Conservation (phyloP, 257 asterid species). For the Solanum arcanum region DNA sequence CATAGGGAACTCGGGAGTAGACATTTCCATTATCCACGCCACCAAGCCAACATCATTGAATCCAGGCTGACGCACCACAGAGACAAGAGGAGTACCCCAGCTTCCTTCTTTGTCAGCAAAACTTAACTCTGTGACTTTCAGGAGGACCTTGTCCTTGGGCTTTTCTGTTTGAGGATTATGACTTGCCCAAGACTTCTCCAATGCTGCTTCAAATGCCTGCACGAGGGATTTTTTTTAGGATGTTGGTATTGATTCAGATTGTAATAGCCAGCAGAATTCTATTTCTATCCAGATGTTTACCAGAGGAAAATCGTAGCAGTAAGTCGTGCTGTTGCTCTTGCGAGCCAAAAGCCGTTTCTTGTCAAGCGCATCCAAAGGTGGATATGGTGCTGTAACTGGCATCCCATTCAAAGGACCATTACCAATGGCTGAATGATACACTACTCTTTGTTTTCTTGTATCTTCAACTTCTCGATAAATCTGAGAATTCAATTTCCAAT, state of each 20-base stretch:
- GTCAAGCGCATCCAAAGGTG: constrained; percentile 73
- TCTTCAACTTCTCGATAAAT: constrained; percentile 82
- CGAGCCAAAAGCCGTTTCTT: constrained; percentile 86
- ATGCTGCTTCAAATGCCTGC: constrained; percentile 88
- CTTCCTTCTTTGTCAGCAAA: constrained; percentile 56
- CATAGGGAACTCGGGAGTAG: constrained; percentile 88
- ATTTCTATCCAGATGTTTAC: constrained; percentile 21
- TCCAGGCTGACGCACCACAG: constrained; percentile 61
- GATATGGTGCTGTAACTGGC: constrained; percentile 65
- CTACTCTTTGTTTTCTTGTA: constrained; percentile 31
- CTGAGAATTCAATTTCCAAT: constrained; percentile 30
- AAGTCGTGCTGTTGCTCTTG: constrained; percentile 70
- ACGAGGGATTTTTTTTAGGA: constrained; percentile 4
- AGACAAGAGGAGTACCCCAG: constrained; percentile 86
- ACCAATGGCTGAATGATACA: constrained; percentile 56
- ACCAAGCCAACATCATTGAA: constrained; percentile 92
- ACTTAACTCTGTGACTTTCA: constrained; percentile 54
- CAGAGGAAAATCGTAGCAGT: constrained; percentile 98
- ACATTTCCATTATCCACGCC: constrained; percentile 93
- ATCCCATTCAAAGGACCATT: constrained; percentile 66
- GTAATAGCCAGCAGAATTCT: neutral
- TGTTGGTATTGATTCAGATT: neutral
- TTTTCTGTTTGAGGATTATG: constrained; percentile 27
- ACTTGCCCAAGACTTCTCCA: constrained; percentile 57
- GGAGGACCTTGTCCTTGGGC: constrained; percentile 38